Conservation (phyloP, 1,284 basidiomycete species). For the Cryptococcus deneoformans region DNA sequence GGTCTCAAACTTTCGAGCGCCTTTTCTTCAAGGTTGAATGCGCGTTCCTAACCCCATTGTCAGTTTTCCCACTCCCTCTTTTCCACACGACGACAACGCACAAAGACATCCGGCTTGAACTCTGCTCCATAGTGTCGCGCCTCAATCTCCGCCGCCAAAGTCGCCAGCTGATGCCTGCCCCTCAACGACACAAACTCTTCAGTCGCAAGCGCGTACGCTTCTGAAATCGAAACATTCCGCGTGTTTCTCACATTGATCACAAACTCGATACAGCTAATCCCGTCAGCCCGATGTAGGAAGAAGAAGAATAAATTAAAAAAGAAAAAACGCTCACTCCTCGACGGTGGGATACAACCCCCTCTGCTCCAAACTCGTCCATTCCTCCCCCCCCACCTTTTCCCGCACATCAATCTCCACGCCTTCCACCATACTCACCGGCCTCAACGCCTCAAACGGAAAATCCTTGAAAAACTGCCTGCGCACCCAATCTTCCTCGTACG, state of each 20-base stretch:
- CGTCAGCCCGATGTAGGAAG: background rate
- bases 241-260: slow-evolving; percentile 70
- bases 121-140: slow-evolving; percentile 66
- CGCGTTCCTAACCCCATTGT: slow-evolving; percentile 23
- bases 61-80: background rate
- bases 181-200: slow-evolving; percentile 82
- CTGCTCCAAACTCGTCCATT: slow-evolving; percentile 75
- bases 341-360: slow-evolving; percentile 46
- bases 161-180: slow-evolving; percentile 76
- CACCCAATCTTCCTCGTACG: slow-evolving; percentile 81
- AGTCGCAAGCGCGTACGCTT: slow-evolving; percentile 78
- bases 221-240: slow-evolving; percentile 61
- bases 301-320: slow-evolving; percentile 62
- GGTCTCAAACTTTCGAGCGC: slow-evolving; percentile 16
- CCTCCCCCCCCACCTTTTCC: slow-evolving; percentile 67
- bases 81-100: background rate
- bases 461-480: slow-evolving; percentile 86
- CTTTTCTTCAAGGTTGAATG: slow-evolving; percentile 29
- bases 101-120: slow-evolving; percentile 9
- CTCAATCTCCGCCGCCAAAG: slow-evolving; percentile 72
- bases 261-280: slow-evolving; percentile 70
- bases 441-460: slow-evolving; percentile 93
- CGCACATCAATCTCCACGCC: slow-evolving; percentile 51
- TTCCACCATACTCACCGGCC: slow-evolving; percentile 69
- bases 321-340: slow-evolving; percentile 50